Base-by-base conservation (phyloP, 2,329 filamentous ascomycete genomes). In the Fusarium metavorans region DNA sequence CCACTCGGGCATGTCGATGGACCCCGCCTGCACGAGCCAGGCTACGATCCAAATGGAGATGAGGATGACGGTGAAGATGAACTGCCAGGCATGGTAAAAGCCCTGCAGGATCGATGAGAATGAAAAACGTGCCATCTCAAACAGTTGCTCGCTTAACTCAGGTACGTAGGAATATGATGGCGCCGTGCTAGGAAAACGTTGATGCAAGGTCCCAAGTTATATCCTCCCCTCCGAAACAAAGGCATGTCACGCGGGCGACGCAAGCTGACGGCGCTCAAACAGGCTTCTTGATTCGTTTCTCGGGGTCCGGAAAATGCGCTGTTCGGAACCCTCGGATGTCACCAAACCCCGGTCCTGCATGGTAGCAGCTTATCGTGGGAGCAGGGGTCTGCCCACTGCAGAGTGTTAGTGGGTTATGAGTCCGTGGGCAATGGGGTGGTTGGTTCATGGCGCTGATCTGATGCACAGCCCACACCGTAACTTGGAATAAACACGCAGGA, bases 1-100 rank as follows among this genome's bases (percentile, higher is more conserved):
- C 69, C 69, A 72, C 25, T 71, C 43, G 16, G 69, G 69, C 69
- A 72, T 72, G 13, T 62, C 13, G 39, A 72, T 72, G 27, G 69
- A 11, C 8, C 63, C 63, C 27, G 27, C 63, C 32, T 72, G 67
- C 4, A 71, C 69, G 20, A 71, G 14, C 62, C 62, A 72, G 23
- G 57, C 57, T 3, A 72, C 11, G 6, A 70, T 57, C 25, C 43
- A 72, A 14, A 71, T 71, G 0, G 18, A 10, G 4, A 72, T 56
- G 14, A 72, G 20, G 1, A 67, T 11, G 13, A 71, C 13, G 4
- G 68, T 64, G 6, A 71, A 67, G 6, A 64, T 27, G 30, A 64
- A 37, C 23, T 71, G 58, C 25, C 57, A 45, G 4, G 58, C 62
- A 18, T 62, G 62, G 0, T 59, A 14, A 10, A 64, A 3, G 13